A percentile compares a stretch with the other conserved stretches of the same genome.
Conservation (phyloP, 2,329 filamentous ascomycete genomes). For the Pseudogymnoascus sp. region DNA sequence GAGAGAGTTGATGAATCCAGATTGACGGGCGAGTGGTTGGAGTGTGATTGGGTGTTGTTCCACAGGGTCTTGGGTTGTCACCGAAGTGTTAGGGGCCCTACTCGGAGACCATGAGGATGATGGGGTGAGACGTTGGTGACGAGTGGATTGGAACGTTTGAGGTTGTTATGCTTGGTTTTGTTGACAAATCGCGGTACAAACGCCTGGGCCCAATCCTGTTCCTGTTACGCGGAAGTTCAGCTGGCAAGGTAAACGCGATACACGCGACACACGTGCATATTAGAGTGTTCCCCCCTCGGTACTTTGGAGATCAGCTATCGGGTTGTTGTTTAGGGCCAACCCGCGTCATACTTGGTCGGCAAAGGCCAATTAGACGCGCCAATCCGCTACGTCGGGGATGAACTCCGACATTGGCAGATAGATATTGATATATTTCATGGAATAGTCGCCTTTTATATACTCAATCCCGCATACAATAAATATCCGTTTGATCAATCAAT, state of each 20-base stretch:
- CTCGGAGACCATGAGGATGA: slow-evolving; percentile 8
- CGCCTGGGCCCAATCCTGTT: slow-evolving; percentile 5
- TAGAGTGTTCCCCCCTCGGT: slow-evolving; percentile 5
- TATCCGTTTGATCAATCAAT: neutral
- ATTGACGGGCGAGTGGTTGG: slow-evolving; percentile 26
- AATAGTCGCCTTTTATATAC: slow-evolving; percentile 1
- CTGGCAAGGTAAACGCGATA: slow-evolving; percentile 9
- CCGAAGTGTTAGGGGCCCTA: slow-evolving; percentile 8
- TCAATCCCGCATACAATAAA: neutral
- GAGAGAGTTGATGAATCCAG: slow-evolving; percentile 48
- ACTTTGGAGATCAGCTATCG: slow-evolving; percentile 4
- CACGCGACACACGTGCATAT: slow-evolving; percentile 9
- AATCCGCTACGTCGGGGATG: slow-evolving; percentile 3
- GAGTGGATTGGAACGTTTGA: neutral
- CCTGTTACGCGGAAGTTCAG: slow-evolving; percentile 9
- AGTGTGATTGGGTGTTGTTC: neutral
- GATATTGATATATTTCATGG: slow-evolving; percentile 7
- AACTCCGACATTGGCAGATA: slow-evolving; percentile 4
- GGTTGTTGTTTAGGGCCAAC: slow-evolving; percentile 4
- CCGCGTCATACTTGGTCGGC: slow-evolving; percentile 7
- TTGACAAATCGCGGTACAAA: slow-evolving; percentile 8
- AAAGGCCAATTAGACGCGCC: slow-evolving; percentile 7
- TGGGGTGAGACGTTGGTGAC: slow-evolving; percentile 1
- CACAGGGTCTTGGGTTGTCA: slow-evolving; percentile 4
- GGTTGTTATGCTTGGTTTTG: neutral